Conservation (phyloP, 768 basidiomycete genomes). For the Pisolithus microcarpus region DNA sequence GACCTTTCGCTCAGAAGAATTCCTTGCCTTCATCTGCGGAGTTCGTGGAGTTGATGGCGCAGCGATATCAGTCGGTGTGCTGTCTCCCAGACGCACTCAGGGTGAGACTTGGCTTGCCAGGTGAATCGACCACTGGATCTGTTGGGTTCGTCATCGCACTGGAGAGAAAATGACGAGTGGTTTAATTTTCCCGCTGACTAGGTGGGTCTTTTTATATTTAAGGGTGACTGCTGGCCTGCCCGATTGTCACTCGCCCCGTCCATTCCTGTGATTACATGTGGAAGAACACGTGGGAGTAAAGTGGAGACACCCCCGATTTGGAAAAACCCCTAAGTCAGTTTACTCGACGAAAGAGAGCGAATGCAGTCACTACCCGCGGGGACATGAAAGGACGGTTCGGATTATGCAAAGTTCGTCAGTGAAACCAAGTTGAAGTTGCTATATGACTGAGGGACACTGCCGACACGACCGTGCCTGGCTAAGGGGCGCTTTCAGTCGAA, state of each 20-base stretch:
- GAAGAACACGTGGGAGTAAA: not conserved
- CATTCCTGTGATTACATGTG: not conserved
- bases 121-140: not conserved
- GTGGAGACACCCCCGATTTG: not conserved
- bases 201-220: not conserved
- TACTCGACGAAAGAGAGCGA: not conserved
- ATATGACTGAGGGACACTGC: no score
- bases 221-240: not conserved
- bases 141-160: slow-evolving; percentile 10
- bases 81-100: not conserved
- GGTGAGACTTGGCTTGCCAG: slow-evolving; percentile 9
- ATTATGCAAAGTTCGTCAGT: no score
- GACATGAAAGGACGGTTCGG: no score
- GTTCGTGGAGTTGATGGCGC: slow-evolving; percentile 64
- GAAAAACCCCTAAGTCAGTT: not conserved
- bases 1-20: slow-evolving; percentile 61
- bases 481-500: no score
- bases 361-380: not conserved
- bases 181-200: not conserved
- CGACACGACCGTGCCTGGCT: no score
- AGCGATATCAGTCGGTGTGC: not conserved
- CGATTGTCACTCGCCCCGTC: not conserved
- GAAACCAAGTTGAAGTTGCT: no score
- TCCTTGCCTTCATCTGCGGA: slow-evolving; percentile 90
- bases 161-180: not conserved